Evolutionary conservation across 768 basidiomycete genomes (phyloP).

Genomic region (Tulasnella sp.): DNA sequence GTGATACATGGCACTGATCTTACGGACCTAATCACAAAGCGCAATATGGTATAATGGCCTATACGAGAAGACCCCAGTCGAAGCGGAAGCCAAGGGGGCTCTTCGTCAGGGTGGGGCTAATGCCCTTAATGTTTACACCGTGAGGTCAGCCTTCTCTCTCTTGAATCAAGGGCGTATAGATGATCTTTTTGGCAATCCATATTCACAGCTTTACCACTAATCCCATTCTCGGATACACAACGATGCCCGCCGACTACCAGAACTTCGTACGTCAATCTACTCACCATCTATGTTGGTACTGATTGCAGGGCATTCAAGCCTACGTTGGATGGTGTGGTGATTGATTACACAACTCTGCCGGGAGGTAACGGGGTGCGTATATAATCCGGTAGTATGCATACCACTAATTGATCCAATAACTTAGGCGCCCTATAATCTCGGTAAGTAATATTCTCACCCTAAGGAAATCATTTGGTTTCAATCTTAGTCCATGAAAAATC

Average conservation of each 20-base stretch:
- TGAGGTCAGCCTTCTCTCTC: conserved; percentile 11
- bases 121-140: conserved; percentile 30
- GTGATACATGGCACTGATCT: too few species aligned
- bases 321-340: conserved; percentile 29
- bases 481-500: conserved; percentile 14
- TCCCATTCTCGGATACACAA: conserved; percentile 30
- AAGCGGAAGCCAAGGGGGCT: too few species aligned
- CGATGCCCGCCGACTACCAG: conserved; percentile 25
- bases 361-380: too few species aligned
- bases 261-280: neutral
- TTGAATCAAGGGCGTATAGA: too few species aligned
- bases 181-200: too few species aligned
- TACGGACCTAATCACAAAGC: conserved; percentile 22
- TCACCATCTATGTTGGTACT: too few species aligned
- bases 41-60: conserved; percentile 28
- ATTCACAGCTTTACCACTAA: too few species aligned
- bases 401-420: too few species aligned
- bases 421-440: conserved; percentile 12
- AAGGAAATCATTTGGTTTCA: neutral
- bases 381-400: too few species aligned
- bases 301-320: conserved; percentile 13
- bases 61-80: too few species aligned
- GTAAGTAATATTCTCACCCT: neutral
- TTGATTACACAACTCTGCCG: conserved; percentile 26
- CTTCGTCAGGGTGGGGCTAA: conserved; percentile 25